Evolutionary conservation across 2,329 filamentous ascomycete species (phyloP), one percentile per base, ranked within the genome.

Genomic region (Blastomyces parvus): DNA sequence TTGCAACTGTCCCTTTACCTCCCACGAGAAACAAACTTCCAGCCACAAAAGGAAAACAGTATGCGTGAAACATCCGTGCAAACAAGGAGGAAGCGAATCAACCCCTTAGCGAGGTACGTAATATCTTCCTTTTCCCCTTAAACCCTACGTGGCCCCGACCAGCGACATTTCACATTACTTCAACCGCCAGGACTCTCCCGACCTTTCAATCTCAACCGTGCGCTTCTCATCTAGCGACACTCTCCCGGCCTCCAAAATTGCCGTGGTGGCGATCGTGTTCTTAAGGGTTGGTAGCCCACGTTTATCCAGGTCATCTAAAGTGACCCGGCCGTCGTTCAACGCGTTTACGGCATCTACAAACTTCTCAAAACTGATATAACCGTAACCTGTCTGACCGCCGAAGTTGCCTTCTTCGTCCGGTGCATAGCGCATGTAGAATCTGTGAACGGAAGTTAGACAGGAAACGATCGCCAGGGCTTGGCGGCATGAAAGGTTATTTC

Each of bases 351-450:
- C 91, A 74, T 97, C 91, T 59, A 97, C 87, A 76, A 97, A 97
- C 78, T 97, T 97, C 80, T 97, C 92, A 72, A 97, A 92, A 25
- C 89, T 94, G 64, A 96, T 85, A 77, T 97, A 97, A 42, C 92
- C 92, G 74, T 97, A 97, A 30, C 92, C 92, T 7, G 86, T 88
- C 79, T 96, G 92, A 44, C 92, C 92, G 62, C 86, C 87, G 75
- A 97, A 97, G 78, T 97, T 95, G 62, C 92, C 93, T 75, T 96
- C 90, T 79, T 96, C 92, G 71, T 96, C 91, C 25, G 92, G 91
- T 14, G 91, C 90, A 72, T 96, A 96, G 70, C 88, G 88, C 91
- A 95, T 96, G 78, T 95, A 95, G 78, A 95, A 95, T 17, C 81
- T 82, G 44, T 5, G 40, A 13, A 58, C 2, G 7, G 40, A 38